Conservation (phyloP, 1,284 basidiomycete species). For the Irpex rosettiformis region DNA sequence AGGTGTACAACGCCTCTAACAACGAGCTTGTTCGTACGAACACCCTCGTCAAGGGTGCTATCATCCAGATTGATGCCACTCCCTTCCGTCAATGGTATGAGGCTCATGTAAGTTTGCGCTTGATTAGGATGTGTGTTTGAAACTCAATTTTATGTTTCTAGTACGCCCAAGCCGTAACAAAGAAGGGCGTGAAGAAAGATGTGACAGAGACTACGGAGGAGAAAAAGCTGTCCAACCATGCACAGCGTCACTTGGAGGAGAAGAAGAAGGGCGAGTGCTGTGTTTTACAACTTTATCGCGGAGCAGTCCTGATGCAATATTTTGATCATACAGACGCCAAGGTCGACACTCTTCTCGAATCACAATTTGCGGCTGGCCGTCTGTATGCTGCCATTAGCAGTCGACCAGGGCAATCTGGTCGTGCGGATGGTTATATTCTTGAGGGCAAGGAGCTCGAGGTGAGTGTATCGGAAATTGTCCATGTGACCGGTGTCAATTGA, state of each 20-base stretch:
- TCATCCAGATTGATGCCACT: slow-evolving; percentile 94
- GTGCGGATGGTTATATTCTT: slow-evolving; percentile 92
- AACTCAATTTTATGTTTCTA: slow-evolving; percentile 30
- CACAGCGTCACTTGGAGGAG: slow-evolving; percentile 80
- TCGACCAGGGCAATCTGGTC: slow-evolving; percentile 92
- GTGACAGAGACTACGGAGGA: slow-evolving; percentile 47
- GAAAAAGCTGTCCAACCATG: slow-evolving; percentile 87
- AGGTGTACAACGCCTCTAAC: slow-evolving; percentile 98
- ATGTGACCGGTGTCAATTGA: slow-evolving; percentile 11
- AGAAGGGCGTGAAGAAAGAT: slow-evolving; percentile 71
- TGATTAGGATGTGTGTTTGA: neutral
- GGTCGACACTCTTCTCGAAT: slow-evolving; percentile 83
- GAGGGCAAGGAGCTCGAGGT: slow-evolving; percentile 98
- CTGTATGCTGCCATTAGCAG: slow-evolving; percentile 88
- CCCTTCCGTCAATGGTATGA: slow-evolving; percentile 99
- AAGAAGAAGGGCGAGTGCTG: slow-evolving; percentile 75
- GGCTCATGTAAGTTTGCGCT: slow-evolving; percentile 69
- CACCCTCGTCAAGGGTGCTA: slow-evolving; percentile 92
- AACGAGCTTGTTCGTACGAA: slow-evolving; percentile 98
- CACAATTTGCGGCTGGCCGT: slow-evolving; percentile 85
- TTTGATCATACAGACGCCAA: slow-evolving; percentile 81
- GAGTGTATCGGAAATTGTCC: slow-evolving; percentile 21
- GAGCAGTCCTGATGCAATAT: neutral
- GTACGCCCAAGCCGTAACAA: slow-evolving; percentile 91
- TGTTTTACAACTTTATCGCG: slow-evolving; percentile 5